Evolutionary conservation across 805 yeast genomes (phyloP).

Genomic region (Spathaspora boniae): DNA sequence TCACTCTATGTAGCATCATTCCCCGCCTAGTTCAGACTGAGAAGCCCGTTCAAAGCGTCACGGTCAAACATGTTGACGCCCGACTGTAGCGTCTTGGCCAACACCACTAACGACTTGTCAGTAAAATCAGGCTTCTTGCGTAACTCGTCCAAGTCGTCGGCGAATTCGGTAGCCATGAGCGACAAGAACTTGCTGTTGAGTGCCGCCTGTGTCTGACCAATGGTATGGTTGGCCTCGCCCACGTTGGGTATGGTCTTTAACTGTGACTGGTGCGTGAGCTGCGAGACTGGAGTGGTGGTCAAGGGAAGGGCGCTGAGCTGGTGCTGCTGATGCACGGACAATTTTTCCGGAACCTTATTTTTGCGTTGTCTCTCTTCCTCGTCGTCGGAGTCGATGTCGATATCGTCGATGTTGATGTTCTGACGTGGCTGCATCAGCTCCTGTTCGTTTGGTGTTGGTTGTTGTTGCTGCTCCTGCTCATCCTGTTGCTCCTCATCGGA

Average conservation of each 20-base stretch:
- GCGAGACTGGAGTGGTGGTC: constrained; percentile 21
- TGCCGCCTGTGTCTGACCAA: constrained; percentile 25
- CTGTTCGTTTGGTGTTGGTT: constrained; percentile 9
- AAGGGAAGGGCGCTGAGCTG: constrained; percentile 21
- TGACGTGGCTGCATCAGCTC: neutral
- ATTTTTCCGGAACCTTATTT: constrained; percentile 16
- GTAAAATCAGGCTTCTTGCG: constrained; percentile 63
- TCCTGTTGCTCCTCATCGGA: constrained; percentile 17
- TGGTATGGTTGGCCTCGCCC: neutral
- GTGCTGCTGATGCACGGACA: constrained; percentile 16
- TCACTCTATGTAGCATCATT: no score
- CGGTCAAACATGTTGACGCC: constrained; percentile 59
- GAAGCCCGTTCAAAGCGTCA: constrained; percentile 36
- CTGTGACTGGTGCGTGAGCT: constrained; percentile 15
- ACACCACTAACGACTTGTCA: constrained; percentile 50
- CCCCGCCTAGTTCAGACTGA: no score
- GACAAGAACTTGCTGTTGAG: constrained; percentile 50
- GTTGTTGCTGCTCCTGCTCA: neutral
- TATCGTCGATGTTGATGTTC: constrained; percentile 24
- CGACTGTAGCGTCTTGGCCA: constrained; percentile 57
- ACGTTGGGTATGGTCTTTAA: constrained; percentile 17
- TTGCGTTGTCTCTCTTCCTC: constrained; percentile 12
- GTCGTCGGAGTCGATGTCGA: constrained; percentile 27
- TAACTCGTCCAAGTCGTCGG: constrained; percentile 57
- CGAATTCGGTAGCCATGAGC: constrained; percentile 55